Percentiles rank a stretch among this genome's conserved stretches.
phyloP scores from a whole-genome alignment of 1,284 basidiomycete genomes.

The Austroboletus rostrupii region DNA sequence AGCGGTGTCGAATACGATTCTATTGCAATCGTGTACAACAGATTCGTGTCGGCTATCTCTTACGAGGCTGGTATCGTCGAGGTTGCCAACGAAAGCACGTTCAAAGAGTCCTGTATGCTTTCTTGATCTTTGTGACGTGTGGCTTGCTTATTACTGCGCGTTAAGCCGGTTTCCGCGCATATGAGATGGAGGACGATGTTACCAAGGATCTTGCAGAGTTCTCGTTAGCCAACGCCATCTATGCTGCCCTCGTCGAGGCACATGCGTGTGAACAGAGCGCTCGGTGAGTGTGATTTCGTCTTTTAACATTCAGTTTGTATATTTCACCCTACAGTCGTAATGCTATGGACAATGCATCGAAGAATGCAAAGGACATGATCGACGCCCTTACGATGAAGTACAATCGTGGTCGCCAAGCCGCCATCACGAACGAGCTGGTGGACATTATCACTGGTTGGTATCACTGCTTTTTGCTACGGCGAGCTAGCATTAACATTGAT shows the following conservation, averaged over 20 bases:
- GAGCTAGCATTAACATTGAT: neutral
- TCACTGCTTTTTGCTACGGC: neutral
- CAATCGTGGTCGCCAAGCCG: slow-evolving; percentile 98
- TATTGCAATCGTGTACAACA: slow-evolving; percentile 90
- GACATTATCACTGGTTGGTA: slow-evolving; percentile 86
- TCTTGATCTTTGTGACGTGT: neutral
- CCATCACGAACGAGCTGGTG: slow-evolving; percentile 94
- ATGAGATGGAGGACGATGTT: slow-evolving; percentile 95
- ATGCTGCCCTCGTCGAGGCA: slow-evolving; percentile 89
- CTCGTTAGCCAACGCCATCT: slow-evolving; percentile 95
- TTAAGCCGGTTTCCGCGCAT: slow-evolving; percentile 80
- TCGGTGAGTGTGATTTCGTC: slow-evolving; percentile 46
- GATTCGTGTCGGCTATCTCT: slow-evolving; percentile 90
- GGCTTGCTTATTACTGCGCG: neutral
- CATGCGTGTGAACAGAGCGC: slow-evolving; percentile 94
- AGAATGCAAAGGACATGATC: slow-evolving; percentile 96
- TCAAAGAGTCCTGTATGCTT: slow-evolving; percentile 71
- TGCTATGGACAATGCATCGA: slow-evolving; percentile 99
- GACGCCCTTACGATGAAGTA: slow-evolving; percentile 84
- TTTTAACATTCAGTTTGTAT: slow-evolving; percentile 9
- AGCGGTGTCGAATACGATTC: slow-evolving; percentile 87
- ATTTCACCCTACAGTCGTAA: slow-evolving; percentile 62
- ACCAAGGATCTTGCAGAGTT: slow-evolving; percentile 96
- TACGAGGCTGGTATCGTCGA: slow-evolving; percentile 81
- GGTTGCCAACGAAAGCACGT: slow-evolving; percentile 77